Base-by-base conservation (phyloP, 2,329 filamentous ascomycete genomes). In the Tolypocladium inflatum region DNA sequence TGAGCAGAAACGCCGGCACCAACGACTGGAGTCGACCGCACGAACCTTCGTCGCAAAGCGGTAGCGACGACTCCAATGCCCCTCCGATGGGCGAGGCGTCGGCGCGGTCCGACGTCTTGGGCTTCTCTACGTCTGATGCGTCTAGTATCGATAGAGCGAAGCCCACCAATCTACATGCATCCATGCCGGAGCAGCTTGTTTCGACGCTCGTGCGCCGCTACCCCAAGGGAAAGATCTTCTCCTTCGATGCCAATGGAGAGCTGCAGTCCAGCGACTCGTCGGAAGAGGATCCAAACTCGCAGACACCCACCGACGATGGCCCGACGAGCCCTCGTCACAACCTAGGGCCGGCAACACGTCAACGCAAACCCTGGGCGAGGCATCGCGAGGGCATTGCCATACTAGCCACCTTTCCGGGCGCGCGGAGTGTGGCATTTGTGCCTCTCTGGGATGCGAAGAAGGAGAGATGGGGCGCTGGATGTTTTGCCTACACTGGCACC, bases 391-490 rank as follows among this genome's bases (percentile, higher is more conserved):
- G 63, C 13, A 59, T 38, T 9, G 43, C 67, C 5, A 66, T 80
- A 2, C 59, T 67, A 0, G 59, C 65, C 2, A 64, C 72, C 0
- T 75, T 82, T 8, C 73, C 77, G 0, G 71, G 70, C 0, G 77
- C 78, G 1, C 69, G 77, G 4, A 79, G 76, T 26, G 66, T 82
- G 0, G 74, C 74, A 0, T 73, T 80, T 45, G 68, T 80, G 1
- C 79, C 79, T 0, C 63, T 81, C 0, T 81, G 78, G 77, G 76
- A 80, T 56, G 61, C 71, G 0, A 67, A 72, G 8, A 72, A 70
- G 57, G 72, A 79, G 41, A 68, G 77, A 13, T 80, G 77, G 76
- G 80, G 75, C 59, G 74, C 78, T 0, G 78, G 75, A 1, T 75
- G 75, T 6, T 78, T 84, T 48, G 67, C 77, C 4, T 82, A 80